Base-by-base conservation (phyloP, 2,329 filamentous ascomycete species). In the Piedraia hortae region DNA sequence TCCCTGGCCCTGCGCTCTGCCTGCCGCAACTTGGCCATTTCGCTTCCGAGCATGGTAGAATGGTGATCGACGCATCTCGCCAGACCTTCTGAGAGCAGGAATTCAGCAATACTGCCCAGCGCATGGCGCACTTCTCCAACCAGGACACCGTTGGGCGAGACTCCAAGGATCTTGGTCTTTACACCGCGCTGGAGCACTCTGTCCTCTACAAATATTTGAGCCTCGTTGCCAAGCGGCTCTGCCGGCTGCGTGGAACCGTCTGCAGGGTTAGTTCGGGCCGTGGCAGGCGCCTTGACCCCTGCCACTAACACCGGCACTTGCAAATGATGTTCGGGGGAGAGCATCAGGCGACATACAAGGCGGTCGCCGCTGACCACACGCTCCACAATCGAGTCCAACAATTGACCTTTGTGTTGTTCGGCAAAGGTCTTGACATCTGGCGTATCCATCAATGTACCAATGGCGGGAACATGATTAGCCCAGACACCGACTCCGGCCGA, bases 1-100 rank as follows among this genome's bases (percentile, higher is more conserved):
- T 65, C 60, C 47, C 78, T 78, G 4, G 85, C 85, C 26, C 61
- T 53, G 44, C 74, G 82, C 51, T 97, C 85, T 2, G 85, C 80
- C 31, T 73, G 63, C 30, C 85, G 66, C 26, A 93, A 62, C 26
- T 60, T 46, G 18, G 70, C 67, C 85, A 97, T 97, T 36, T 82
- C 74, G 21, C 63, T 53, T 19, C 85, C 85, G 6, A 97, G 61
- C 50, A 91, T 57, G 17, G 78, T 88, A 1, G 82, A 89, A 51
- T 97, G 85, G 48, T 85, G 80, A 46, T 97, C 85, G 31, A 80
- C 78, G 53, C 82, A 93, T 38, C 77, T 63, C 18, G 82, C 85
- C 25, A 93, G 56, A 35, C 85, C 85, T 23, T 78, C 74, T 36
- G 82, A 66, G 19, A 97, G 63, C 19, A 97, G 48, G 45, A 89